Conservation (phyloP, 495 filamentous ascomycete species). For the Aspergillus coremiiformis region DNA sequence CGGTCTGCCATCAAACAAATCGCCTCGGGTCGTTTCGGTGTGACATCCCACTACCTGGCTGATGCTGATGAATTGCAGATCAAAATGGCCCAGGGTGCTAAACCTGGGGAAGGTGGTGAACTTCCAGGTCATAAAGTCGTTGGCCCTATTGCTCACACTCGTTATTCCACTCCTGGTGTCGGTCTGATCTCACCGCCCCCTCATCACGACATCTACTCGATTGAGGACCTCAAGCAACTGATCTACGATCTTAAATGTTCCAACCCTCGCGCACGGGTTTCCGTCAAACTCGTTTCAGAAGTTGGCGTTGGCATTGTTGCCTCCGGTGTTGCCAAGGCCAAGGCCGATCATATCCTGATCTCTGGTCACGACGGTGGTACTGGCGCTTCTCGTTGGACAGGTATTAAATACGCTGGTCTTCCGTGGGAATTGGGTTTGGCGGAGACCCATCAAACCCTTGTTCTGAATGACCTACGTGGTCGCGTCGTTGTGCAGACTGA, state of each 20-base stretch:
- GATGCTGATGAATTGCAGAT: slow-evolving; percentile 98
- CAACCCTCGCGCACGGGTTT: slow-evolving; percentile 90
- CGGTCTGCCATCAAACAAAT: slow-evolving; percentile 98
- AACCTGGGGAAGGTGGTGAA: slow-evolving; percentile 98
- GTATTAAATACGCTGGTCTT: slow-evolving; percentile 98
- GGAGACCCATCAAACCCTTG: slow-evolving; percentile 97
- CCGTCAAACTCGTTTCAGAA: slow-evolving; percentile 97
- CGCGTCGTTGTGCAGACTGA: slow-evolving; percentile 98
- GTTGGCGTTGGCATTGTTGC: slow-evolving; percentile 98
- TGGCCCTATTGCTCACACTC: slow-evolving; percentile 88
- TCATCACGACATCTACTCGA: slow-evolving; percentile 99
- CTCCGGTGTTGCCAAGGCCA: slow-evolving; percentile 96
- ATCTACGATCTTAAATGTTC: slow-evolving; percentile 99
- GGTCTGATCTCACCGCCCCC: slow-evolving; percentile 98
- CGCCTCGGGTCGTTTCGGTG: slow-evolving; percentile 94
- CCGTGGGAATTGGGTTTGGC: slow-evolving; percentile 98
- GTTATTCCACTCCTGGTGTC: slow-evolving; percentile 97
- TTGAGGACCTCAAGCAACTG: slow-evolving; percentile 97
- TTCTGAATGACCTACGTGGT: slow-evolving; percentile 93
- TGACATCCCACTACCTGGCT: slow-evolving; percentile 96
- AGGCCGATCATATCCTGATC: slow-evolving; percentile 96
- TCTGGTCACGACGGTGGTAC: slow-evolving; percentile 98
- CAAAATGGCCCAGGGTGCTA: slow-evolving; percentile 99
- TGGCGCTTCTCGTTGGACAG: slow-evolving; percentile 96
- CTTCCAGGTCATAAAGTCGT: slow-evolving; percentile 98